Percentiles rank a stretch among this genome's conserved stretches.
Evolutionary conservation across 164 flowering plant genomes (phyloP).

Genomic region (Saururus chinensis): DNA sequence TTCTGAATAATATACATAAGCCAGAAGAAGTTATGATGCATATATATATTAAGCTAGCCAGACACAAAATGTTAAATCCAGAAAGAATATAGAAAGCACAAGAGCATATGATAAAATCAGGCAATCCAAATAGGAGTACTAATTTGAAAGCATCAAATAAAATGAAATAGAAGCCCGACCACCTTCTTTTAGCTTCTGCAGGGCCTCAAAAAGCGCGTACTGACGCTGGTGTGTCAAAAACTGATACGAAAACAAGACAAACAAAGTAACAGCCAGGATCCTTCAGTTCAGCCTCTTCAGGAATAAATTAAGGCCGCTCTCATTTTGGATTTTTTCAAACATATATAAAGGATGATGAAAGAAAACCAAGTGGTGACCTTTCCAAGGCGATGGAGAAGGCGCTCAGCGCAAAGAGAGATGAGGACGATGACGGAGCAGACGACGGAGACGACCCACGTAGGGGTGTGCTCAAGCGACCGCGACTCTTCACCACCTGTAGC

Average conservation of each 20-base stretch:
- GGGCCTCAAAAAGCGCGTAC: conserved; percentile 48
- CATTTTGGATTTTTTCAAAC: neutral
- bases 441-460: conserved; percentile 81
- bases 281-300: too few species aligned
- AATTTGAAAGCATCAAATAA: neutral
- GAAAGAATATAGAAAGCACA: too few species aligned
- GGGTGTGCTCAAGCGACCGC: conserved; percentile 56
- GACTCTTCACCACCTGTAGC: conserved; percentile 6
- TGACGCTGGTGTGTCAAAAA: conserved; percentile 20
- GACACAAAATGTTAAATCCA: too few species aligned
- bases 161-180: conserved; percentile 14
- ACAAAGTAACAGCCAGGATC: neutral
- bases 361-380: conserved; percentile 15
- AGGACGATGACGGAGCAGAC: conserved; percentile 73
- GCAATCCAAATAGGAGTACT: neutral
- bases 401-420: conserved; percentile 60
- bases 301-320: too few species aligned
- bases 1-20: conserved; percentile 32
- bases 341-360: neutral
- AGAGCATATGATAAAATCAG: neutral
- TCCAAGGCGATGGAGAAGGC: conserved; percentile 55
- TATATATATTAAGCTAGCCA: too few species aligned
- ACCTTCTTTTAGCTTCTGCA: conserved; percentile 65
- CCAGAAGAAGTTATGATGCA: too few species aligned
- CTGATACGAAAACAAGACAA: conserved; percentile 7